These are phyloP conservation scores for Metschnikowia vanudenii DNA, from an alignment of 805 yeast genomes.

Conservation along the genomic window DNA sequence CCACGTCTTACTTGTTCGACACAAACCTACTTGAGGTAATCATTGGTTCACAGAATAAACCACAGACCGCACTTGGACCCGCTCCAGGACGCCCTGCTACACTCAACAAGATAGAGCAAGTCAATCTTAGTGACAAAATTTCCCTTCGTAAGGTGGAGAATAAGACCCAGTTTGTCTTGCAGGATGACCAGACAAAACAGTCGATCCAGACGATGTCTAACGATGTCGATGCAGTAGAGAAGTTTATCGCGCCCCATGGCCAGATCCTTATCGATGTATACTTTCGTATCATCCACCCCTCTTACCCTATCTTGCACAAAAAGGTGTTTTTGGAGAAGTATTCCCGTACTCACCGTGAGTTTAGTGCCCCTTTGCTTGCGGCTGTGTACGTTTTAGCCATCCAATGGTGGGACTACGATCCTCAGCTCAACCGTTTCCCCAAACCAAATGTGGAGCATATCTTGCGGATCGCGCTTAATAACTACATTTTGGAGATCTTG, in stretches of 20 bases:
- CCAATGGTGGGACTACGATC: constrained; percentile 93
- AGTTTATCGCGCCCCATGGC: constrained; percentile 90
- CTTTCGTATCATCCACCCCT: constrained; percentile 84
- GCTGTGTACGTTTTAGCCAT: constrained; percentile 86
- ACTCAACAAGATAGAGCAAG: constrained; percentile 65
- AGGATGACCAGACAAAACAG: constrained; percentile 77
- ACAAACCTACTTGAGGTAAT: constrained; percentile 63
- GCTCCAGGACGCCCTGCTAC: constrained; percentile 10
- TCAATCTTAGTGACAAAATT: constrained; percentile 63
- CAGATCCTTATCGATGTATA: constrained; percentile 74
- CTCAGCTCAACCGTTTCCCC: constrained; percentile 68
- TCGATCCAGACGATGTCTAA: constrained; percentile 66
- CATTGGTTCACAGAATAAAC: constrained; percentile 33
- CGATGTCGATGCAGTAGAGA: constrained; percentile 81
- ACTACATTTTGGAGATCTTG: constrained; percentile 70
- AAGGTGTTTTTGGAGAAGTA: constrained; percentile 90
- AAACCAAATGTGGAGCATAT: constrained; percentile 68
- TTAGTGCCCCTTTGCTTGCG: constrained; percentile 87
- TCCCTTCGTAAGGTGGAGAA: constrained; percentile 78
- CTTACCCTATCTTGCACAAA: constrained; percentile 88
- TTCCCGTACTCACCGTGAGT: constrained; percentile 84
- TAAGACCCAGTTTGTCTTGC: constrained; percentile 69
- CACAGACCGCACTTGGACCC: constrained; percentile 23
- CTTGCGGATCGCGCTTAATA: constrained; percentile 53
- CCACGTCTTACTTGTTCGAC: constrained; percentile 79